Percentiles rank a stretch among this genome's conserved stretches.
Conservation (phyloP, 1,284 basidiomycete species). For the Farysia itapuensis region DNA sequence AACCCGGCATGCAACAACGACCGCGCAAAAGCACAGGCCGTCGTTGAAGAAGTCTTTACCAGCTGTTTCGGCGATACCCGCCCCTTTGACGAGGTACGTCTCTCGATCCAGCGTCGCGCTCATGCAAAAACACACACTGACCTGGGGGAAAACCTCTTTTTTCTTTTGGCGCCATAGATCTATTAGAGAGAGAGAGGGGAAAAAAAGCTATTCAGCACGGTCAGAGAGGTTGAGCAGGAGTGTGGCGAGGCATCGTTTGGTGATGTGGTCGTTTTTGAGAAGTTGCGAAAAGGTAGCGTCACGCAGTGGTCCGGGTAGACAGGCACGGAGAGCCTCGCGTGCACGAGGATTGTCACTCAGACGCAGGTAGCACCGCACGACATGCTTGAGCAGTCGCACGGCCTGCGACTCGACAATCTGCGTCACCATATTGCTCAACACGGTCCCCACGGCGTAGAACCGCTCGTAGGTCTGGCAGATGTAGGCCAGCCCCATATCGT, state of each 20-base stretch:
- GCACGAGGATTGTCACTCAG: constrained; percentile 97
- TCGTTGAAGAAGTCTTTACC: constrained; percentile 94
- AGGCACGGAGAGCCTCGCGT: constrained; percentile 90
- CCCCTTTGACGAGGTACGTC: constrained; percentile 87
- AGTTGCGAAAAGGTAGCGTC: constrained; percentile 90
- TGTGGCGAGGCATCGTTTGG: constrained; percentile 81
- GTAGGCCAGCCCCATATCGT: constrained; percentile 96
- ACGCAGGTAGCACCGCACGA: constrained; percentile 93
- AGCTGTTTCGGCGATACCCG: constrained; percentile 92
- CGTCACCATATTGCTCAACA: constrained; percentile 98
- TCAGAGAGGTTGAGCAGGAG: constrained; percentile 82
- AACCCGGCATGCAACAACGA: constrained; percentile 77
- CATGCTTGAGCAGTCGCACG: constrained; percentile 93
- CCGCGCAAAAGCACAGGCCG: constrained; percentile 75
- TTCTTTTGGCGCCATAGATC: too few relatives aligned
- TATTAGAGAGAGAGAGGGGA: too few relatives aligned
- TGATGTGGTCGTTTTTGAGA: constrained; percentile 66
- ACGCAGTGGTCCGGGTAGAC: constrained; percentile 91
- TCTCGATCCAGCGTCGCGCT: neutral
- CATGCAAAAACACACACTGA: too few relatives aligned
- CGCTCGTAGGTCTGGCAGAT: constrained; percentile 99
- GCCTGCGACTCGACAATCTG: constrained; percentile 80
- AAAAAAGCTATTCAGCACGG: constrained; percentile 57
- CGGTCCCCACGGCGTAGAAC: constrained; percentile 98
- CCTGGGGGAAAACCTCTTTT: too few relatives aligned